Evolutionary conservation across 805 yeast genomes (phyloP).

Genomic region (Schwanniomyces sp.): DNA sequence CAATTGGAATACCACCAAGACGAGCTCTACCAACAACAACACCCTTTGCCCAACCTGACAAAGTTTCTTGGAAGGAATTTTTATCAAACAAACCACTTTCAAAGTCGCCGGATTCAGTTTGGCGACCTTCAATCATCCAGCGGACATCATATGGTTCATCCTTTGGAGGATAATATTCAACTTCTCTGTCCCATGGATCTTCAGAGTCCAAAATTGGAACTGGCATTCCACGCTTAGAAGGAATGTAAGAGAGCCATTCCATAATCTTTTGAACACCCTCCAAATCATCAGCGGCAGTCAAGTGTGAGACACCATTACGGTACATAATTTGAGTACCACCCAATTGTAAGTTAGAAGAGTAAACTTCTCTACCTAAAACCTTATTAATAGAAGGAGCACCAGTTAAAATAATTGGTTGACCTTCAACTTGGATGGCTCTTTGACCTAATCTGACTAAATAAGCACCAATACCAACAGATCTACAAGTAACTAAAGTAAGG

Average conservation of each 20-base stretch:
- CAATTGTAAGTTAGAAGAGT: constrained; percentile 92
- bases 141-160: constrained; percentile 85
- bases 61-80: constrained; percentile 91
- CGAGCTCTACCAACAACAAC: constrained; percentile 99
- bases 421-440: constrained; percentile 98
- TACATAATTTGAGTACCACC: constrained; percentile 99
- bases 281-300: constrained; percentile 94
- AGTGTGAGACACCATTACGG: constrained; percentile 96
- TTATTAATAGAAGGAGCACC: constrained; percentile 99
- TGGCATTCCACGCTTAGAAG: constrained; percentile 85
- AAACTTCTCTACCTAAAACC: constrained; percentile 94
- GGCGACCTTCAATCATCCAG: constrained; percentile 89
- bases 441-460: constrained; percentile 97
- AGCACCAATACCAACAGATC: constrained; percentile 99
- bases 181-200: constrained; percentile 92
- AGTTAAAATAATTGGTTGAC: constrained; percentile 96
- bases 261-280: constrained; percentile 94
- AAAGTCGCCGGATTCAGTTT: constrained; percentile 63
- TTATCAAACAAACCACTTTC: constrained; percentile 90
- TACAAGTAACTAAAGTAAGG: constrained; percentile 96
- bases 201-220: constrained; percentile 83
- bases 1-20: constrained; percentile 97
- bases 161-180: constrained; percentile 74
- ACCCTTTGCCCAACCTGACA: constrained; percentile 98
- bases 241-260: constrained; percentile 94